Base-by-base conservation (phyloP, 352 stramenopile genomes). In the Stephanocyclus meneghinianus region DNA sequence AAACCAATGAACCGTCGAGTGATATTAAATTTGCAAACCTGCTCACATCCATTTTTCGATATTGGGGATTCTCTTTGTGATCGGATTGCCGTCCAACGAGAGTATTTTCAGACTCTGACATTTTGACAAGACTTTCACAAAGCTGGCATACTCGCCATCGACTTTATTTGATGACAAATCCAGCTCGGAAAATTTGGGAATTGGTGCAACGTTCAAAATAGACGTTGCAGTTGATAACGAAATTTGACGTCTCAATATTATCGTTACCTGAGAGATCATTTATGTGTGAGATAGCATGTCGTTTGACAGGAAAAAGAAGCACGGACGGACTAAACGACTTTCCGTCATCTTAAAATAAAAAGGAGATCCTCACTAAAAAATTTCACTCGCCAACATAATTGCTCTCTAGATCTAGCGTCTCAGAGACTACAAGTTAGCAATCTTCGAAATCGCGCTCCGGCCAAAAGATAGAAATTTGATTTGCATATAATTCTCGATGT, bases 101-200 rank as follows among this genome's bases (percentile, higher is more conserved):
- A 95, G 73, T 16, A 92, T 81, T 40, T 81, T 78, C 15, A 98
- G 90, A 76, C 95, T 90, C 37, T 78, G 78, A 48, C 76, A 83
- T 21, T 69, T 18, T 86, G 90, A 59, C 97, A 93, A 35, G 76
- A 71, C 80, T 89, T 86, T 37, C 98, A 86, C 35, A 98, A 77
- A 45, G 26, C 59, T 56, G 37, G 76, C 76, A 21, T 63, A 67
- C 15, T 62, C 69, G 48, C 97, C 95, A 16, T 95, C 90, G 51
- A 98, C 90, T 7, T 90, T 82, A 81, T 98, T 98, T 73, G 95
- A 87, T 71, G 95, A 96, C 32, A 98, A 71, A 83, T 99, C 95
- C 4, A 98, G 60, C 51, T 96, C 97, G 40, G 91, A 91, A 30
- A 98, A 84, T 59, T 91, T 83, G 11, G 86, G 57, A 66, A 95